Evolutionary conservation across 768 basidiomycete genomes (phyloP), one percentile per base, ranked within the genome.

Genomic region (Naganishia friedmannii): DNA sequence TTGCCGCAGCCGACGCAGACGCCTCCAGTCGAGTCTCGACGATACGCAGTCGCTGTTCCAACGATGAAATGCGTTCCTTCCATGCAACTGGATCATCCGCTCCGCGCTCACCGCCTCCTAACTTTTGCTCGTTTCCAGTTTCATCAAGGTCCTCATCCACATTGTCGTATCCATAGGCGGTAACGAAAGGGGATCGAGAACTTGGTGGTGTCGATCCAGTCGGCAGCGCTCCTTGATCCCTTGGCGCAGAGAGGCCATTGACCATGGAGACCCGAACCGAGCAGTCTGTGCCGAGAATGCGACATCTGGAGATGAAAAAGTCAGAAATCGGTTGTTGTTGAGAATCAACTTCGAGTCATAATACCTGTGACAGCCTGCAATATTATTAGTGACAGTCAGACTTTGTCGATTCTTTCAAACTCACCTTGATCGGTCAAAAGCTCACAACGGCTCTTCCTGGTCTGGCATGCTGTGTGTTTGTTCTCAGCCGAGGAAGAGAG

Each of bases 361-460:
- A n/a, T 37, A 58, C 57, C 60, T 37, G 26, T 63, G 60, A 45
- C 60, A 63, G 5, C 60, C 60, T 63, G 19, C 13, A 29, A 7
- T 12, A n/a, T 9, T 23, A 3, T 39, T 21, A 39, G 57, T 2
- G n/a, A 10, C n/a, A n/a, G 15, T 58, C 42, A 42, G 42, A 42
- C 2, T 8, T 3, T 8, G 28, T 2, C 6, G 10, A 12, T 39
- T 34, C 13, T 31, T 3, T n/a, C 13, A 31, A 12, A 63, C 60
- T 23, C 28, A 63, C 60, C 60, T 26, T 63, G 23, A 19, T 63
- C 60, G 15, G 9, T 63, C 26, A 63, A 26, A 10, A 63, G 28
- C 60, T 63, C 60, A 45, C 60, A 63, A n/a, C 60, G 39, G 39
- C 39, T 42, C 60, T 63, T 63, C 39, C 60, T 31, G 5, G 13